Conservation (phyloP, 768 basidiomycete species). For the Boletus vinaceobasis region DNA sequence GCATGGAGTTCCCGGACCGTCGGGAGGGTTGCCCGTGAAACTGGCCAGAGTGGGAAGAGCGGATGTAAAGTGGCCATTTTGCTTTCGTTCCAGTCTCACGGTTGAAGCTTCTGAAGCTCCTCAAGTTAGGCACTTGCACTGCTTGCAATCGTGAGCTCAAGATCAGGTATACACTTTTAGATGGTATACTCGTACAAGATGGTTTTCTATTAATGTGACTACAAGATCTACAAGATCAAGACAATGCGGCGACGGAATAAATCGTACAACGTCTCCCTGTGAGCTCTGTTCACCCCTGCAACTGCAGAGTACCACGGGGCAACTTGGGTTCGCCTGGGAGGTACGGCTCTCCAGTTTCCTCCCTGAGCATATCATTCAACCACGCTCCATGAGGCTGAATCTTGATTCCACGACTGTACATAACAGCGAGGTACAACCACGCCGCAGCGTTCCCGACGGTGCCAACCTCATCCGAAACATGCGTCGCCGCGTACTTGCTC, state of each 20-base stretch:
- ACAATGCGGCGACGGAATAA: not conserved
- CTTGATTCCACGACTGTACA: conserved; percentile 74
- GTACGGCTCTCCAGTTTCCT: conserved; percentile 74
- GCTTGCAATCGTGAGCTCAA: not conserved
- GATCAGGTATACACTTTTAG: conserved; percentile 3
- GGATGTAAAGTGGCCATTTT: not conserved
- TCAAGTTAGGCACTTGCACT: not conserved
- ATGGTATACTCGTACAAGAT: conserved; percentile 7
- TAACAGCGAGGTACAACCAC: conserved; percentile 72
- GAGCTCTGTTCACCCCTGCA: conserved; percentile 34
- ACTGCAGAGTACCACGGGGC: conserved; percentile 57
- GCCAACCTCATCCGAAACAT: conserved; percentile 81
- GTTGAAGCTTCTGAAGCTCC: too few species aligned
- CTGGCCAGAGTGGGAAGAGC: too few species aligned
- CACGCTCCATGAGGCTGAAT: conserved; percentile 78
- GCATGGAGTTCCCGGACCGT: not conserved
- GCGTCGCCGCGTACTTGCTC: conserved; percentile 65
- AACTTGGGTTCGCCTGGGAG: conserved; percentile 63
- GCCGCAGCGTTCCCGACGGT: conserved; percentile 76
- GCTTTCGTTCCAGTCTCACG: not conserved
- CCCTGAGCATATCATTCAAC: conserved; percentile 78
- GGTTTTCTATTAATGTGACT: conserved; percentile 7
- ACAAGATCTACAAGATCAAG: not conserved
- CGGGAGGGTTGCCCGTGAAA: not conserved
- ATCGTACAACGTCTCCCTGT: conserved; percentile 11